These are phyloP conservation scores for Metschnikowia shivogae DNA, from an alignment of 805 yeast species.

Conservation along the genomic window DNA sequence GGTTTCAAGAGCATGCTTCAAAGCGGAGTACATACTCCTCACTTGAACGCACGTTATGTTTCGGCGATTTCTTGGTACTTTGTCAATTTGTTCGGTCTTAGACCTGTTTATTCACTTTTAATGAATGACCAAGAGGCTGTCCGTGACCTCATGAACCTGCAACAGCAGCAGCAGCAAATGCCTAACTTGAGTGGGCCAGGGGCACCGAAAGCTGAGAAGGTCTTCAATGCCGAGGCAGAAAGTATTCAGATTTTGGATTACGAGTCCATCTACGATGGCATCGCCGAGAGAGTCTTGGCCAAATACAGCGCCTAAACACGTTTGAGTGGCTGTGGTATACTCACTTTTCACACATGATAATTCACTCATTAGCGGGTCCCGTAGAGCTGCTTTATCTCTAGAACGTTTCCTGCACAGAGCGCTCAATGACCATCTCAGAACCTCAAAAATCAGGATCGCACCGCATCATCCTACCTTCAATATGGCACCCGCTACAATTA, in stretches of 20 bases:
- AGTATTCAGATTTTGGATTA: conserved; percentile 62
- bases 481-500: conserved; percentile 29
- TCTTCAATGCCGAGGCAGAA: conserved; percentile 70
- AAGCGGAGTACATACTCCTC: conserved; percentile 76
- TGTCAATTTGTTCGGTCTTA: conserved; percentile 78
- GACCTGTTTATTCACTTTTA: conserved; percentile 69
- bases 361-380: background rate
- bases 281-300: conserved; percentile 31
- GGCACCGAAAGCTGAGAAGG: conserved; percentile 56
- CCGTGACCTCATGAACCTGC: conserved; percentile 40
- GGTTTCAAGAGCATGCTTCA: conserved; percentile 92
- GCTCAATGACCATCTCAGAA: conserved; percentile 2
- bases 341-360: background rate
- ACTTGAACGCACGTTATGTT: conserved; percentile 88
- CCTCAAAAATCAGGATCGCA: background rate
- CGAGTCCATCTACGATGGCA: conserved; percentile 47
- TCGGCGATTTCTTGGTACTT: conserved; percentile 95
- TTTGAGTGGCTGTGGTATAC: background rate
- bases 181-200: conserved; percentile 50
- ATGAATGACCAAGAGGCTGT: conserved; percentile 51
- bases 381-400: background rate
- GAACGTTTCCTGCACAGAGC: background rate
- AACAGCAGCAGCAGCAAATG: conserved; percentile 37
- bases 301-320: conserved; percentile 3
- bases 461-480: background rate